Percentiles rank a stretch among this genome's conserved stretches.
Evolutionary conservation across 2,329 filamentous ascomycete species (phyloP).

Genomic region (Parastagonospora avenae): DNA sequence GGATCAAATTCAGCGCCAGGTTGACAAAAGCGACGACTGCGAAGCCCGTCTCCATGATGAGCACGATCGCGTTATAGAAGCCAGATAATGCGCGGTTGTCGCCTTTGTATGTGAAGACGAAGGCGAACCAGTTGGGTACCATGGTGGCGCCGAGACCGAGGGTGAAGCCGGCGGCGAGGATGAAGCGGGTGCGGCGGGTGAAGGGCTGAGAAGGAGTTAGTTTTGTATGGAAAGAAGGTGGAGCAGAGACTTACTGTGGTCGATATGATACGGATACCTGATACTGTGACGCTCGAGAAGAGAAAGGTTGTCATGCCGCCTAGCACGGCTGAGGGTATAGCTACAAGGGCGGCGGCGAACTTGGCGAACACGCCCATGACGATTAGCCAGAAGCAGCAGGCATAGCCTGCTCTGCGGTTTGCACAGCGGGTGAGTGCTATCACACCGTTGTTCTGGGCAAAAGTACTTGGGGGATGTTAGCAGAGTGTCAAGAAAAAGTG

Average conservation of each 20-base stretch:
- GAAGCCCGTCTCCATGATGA: slow-evolving; percentile 63
- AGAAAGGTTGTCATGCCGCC: slow-evolving; percentile 72
- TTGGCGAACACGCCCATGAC: slow-evolving; percentile 84
- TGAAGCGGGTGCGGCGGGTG: slow-evolving; percentile 80
- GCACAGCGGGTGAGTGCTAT: slow-evolving; percentile 82
- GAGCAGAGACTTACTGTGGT: slow-evolving; percentile 50
- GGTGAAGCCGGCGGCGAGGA: slow-evolving; percentile 75
- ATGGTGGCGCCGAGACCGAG: slow-evolving; percentile 67
- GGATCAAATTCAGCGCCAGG: slow-evolving; percentile 72
- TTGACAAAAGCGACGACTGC: slow-evolving; percentile 75
- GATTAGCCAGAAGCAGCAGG: slow-evolving; percentile 76
- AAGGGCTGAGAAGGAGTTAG: slow-evolving; percentile 54
- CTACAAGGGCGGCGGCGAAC: slow-evolving; percentile 77
- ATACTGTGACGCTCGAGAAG: slow-evolving; percentile 76
- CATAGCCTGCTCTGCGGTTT: slow-evolving; percentile 79
- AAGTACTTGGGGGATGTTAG: slow-evolving; percentile 35
- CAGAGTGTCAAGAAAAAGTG: slow-evolving; percentile 84
- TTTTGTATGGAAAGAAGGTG: no score
- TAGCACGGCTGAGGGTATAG: slow-evolving; percentile 65
- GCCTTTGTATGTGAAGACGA: slow-evolving; percentile 75
- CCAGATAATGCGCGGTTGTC: slow-evolving; percentile 70
- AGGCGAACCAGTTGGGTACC: slow-evolving; percentile 65
- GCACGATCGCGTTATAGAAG: slow-evolving; percentile 70
- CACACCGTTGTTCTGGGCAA: slow-evolving; percentile 21
- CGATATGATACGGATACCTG: slow-evolving; percentile 76